Evolutionary conservation across 192 early-diverging fungal genomes (phyloP).

Genomic region (Thoreauomyces humboldtii): DNA sequence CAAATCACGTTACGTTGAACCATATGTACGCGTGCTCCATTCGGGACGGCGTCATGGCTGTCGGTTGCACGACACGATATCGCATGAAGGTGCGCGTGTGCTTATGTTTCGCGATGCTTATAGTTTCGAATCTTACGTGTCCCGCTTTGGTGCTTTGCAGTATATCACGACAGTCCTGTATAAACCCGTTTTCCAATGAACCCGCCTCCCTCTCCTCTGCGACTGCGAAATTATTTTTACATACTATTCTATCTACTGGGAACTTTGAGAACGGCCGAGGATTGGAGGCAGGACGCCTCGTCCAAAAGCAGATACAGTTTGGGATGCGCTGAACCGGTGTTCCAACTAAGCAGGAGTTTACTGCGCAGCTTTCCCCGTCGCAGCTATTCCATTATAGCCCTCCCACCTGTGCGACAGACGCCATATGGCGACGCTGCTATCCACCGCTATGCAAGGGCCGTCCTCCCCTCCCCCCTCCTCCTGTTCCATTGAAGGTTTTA

Average conservation of each 20-base stretch:
- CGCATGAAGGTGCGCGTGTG: constrained; percentile 69
- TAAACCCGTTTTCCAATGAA: constrained; percentile 44
- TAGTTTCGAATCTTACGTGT: background rate
- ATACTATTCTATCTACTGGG: no score
- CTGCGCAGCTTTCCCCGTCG: no score
- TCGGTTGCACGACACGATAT: constrained; percentile 87
- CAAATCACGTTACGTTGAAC: constrained; percentile 90
- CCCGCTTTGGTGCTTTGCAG: constrained; percentile 20
- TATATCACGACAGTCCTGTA: constrained; percentile 57
- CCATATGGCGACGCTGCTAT: constrained; percentile 17
- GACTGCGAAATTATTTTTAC: background rate
- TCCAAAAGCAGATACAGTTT: no score
- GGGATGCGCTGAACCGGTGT: no score
- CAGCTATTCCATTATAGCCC: no score
- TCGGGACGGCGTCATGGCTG: constrained; percentile 92
- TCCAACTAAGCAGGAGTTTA: no score
- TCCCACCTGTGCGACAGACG: constrained; percentile 5
- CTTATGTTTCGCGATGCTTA: background rate
- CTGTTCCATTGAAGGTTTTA: no score
- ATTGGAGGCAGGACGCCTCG: no score
- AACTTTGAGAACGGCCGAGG: no score
- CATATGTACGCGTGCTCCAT: constrained; percentile 96
- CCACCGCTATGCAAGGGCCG: background rate
- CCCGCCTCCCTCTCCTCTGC: background rate
- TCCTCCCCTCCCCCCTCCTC: background rate